Conservation (phyloP, 1,284 basidiomycete species). For the Rhodotorula sp. region DNA sequence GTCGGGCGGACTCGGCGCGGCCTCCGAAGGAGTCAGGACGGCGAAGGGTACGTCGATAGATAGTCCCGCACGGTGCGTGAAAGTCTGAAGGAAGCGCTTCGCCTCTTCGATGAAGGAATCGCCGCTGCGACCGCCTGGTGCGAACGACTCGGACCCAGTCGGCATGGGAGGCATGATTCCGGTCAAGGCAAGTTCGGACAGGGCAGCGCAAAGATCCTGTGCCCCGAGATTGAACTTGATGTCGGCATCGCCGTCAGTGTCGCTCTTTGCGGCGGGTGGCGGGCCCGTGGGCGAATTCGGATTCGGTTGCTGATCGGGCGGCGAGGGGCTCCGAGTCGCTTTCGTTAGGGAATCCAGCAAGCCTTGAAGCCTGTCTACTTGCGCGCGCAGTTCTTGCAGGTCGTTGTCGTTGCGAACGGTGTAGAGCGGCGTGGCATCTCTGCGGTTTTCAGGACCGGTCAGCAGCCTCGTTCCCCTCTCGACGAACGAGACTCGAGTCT, state of each 20-base stretch:
- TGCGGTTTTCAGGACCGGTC: not conserved
- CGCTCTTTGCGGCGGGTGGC: not conserved
- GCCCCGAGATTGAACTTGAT: conserved; percentile 19
- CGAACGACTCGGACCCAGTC: conserved; percentile 9
- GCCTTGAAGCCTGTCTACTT: conserved; percentile 28
- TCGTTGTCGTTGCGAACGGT: conserved; percentile 18
- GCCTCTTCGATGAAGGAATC: conserved; percentile 20
- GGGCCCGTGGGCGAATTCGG: not conserved
- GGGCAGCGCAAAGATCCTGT: conserved; percentile 18
- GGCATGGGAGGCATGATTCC: conserved; percentile 13
- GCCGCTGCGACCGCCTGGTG: not conserved
- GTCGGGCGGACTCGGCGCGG: conserved; percentile 4
- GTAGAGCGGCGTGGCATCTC: conserved; percentile 24
- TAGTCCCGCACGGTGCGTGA: not conserved
- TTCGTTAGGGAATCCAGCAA: conserved; percentile 16
- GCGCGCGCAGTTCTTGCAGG: conserved; percentile 12
- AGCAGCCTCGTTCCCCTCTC: too few species aligned
- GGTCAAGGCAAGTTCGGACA: conserved; percentile 22
- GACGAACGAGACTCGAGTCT: not conserved
- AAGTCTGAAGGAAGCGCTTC: not conserved
- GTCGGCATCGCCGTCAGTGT: not conserved
- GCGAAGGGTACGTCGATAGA: not conserved
- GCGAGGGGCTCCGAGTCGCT: not conserved
- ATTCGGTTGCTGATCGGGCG: not conserved
- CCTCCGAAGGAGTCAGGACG: conserved; percentile 7